A percentile compares a stretch with the other conserved stretches of the same genome.
These are phyloP conservation scores for Stephania japonica DNA, from an alignment of 164 flowering plant species.

Conservation along the genomic window DNA sequence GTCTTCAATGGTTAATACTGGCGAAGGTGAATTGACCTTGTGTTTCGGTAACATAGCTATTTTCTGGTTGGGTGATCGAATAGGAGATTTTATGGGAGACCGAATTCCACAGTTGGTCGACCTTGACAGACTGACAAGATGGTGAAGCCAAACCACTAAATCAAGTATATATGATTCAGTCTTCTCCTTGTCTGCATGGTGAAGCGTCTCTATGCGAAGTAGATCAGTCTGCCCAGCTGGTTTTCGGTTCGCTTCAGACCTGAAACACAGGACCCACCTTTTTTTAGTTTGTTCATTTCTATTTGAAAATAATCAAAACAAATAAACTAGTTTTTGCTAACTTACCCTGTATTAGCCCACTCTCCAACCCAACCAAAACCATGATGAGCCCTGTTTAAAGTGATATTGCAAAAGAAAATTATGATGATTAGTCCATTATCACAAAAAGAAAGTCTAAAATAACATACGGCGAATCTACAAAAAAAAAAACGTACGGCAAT, in stretches of 20 bases:
- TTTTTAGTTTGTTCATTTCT: neutral
- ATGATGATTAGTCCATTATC: neutral
- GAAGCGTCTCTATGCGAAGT: conserved; percentile 75
- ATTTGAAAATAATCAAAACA: neutral
- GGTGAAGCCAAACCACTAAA: conserved; percentile 88
- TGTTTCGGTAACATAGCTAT: conserved; percentile 24
- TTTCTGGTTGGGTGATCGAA: conserved; percentile 64
- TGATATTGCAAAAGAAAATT: conserved; percentile 10
- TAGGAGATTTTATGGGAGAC: conserved; percentile 79
- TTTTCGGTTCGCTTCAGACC: conserved; percentile 72
- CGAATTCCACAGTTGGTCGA: conserved; percentile 40
- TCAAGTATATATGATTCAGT: conserved; percentile 82
- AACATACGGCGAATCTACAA: neutral
- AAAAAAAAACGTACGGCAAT: neutral
- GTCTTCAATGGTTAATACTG: conserved; percentile 63
- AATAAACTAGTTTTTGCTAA: neutral
- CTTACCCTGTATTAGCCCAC: conserved; percentile 98
- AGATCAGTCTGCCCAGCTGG: conserved; percentile 59
- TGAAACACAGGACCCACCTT: conserved; percentile 17
- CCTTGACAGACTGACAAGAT: conserved; percentile 51
- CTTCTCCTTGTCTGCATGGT: conserved; percentile 92
- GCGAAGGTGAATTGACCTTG: conserved; percentile 30
- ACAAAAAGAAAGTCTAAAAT: neutral
- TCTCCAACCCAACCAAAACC: conserved; percentile 99
- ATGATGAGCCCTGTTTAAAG: conserved; percentile 75